phyloP scores from a whole-genome alignment of 2,329 filamentous ascomycete species.

The Fusarium liriodendri region DNA sequence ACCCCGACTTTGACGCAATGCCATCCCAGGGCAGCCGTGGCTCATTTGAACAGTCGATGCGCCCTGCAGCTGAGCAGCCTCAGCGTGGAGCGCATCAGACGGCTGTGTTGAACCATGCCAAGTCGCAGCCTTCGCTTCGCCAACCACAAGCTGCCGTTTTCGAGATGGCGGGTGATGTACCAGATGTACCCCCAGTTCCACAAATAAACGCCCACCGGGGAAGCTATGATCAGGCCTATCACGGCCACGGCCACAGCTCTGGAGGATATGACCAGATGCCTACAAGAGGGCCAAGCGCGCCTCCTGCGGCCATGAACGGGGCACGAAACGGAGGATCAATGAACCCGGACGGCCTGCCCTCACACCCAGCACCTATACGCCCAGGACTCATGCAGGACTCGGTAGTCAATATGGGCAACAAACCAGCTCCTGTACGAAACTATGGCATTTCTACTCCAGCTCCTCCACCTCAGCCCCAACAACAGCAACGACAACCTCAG shows the following conservation, averaged over 20 bases:
- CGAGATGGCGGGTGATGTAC: slow-evolving; percentile 76
- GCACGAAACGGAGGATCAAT: slow-evolving; percentile 24
- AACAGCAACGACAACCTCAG: slow-evolving; percentile 46
- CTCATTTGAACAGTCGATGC: slow-evolving; percentile 63
- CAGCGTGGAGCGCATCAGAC: slow-evolving; percentile 63
- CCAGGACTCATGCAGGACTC: slow-evolving; percentile 72
- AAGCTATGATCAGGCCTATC: slow-evolving; percentile 41
- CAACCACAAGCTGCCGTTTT: slow-evolving; percentile 76
- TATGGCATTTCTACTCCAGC: slow-evolving; percentile 61
- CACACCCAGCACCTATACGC: slow-evolving; percentile 72
- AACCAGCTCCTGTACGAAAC: slow-evolving; percentile 69
- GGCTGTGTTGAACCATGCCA: slow-evolving; percentile 68
- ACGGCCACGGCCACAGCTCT: slow-evolving; percentile 9
- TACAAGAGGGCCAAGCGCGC: slow-evolving; percentile 47
- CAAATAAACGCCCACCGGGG: slow-evolving; percentile 43
- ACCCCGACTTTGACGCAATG: slow-evolving; percentile 58
- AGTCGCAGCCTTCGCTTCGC: slow-evolving; percentile 75
- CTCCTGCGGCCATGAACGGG: slow-evolving; percentile 40
- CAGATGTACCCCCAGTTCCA: slow-evolving; percentile 64
- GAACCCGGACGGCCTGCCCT: slow-evolving; percentile 62
- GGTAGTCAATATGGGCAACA: slow-evolving; percentile 64
- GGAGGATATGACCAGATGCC: slow-evolving; percentile 44
- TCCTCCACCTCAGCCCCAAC: slow-evolving; percentile 35
- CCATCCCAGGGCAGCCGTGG: slow-evolving; percentile 47
- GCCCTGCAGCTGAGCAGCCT: slow-evolving; percentile 53